These are phyloP conservation scores for Comarum palustre DNA, from an alignment of 306 rosid genomes.

Conservation along the genomic window DNA sequence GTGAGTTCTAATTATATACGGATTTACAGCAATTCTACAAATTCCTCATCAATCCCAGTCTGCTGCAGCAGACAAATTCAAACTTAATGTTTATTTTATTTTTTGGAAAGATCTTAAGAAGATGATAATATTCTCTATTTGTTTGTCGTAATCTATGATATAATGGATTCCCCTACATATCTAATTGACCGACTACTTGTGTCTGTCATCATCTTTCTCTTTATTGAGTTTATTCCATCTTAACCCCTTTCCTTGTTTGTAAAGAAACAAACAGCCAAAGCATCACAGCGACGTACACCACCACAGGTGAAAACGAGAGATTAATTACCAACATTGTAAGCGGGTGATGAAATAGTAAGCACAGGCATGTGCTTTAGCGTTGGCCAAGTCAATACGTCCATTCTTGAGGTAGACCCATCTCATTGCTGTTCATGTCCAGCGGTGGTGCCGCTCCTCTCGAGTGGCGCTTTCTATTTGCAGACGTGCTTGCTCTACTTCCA, in stretches of 20 bases:
- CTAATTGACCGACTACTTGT: constrained; percentile 8
- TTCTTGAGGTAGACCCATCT: constrained; percentile 64
- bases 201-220: not conserved
- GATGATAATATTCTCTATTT: not conserved
- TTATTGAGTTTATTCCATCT: constrained; percentile 10
- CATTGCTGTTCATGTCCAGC: constrained; percentile 36
- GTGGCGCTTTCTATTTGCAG: constrained; percentile 38
- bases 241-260: not conserved
- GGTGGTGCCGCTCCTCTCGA: constrained; percentile 8
- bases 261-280: constrained; percentile 21
- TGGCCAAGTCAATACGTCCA: constrained; percentile 63
- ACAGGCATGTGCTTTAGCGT: not conserved
- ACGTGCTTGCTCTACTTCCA: constrained; percentile 34
- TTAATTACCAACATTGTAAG: not conserved
- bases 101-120: not conserved
- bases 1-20: too few species aligned
- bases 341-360: not conserved
- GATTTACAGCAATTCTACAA: too few species aligned
- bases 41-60: too few species aligned
- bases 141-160: constrained; percentile 11
- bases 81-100: constrained; percentile 12
- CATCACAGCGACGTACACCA: not conserved
- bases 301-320: not conserved
- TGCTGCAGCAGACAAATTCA: not conserved
- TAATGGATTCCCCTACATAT: constrained; percentile 5